phyloP scores from a whole-genome alignment of 129 eudicot species.

The Chrysanthemum seticuspe region DNA sequence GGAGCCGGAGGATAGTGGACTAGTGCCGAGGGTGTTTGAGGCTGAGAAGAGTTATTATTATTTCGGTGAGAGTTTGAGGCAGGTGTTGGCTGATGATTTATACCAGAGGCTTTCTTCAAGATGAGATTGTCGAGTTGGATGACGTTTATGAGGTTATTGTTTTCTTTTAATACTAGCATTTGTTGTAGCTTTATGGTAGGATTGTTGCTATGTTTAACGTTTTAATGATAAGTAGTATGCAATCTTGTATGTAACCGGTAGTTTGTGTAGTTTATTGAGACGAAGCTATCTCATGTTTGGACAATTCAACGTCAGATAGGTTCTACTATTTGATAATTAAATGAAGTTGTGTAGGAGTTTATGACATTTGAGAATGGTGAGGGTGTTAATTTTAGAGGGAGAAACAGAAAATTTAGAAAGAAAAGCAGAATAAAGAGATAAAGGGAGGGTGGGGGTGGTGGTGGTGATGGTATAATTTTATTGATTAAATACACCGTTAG shows the following conservation, averaged over 20 bases:
- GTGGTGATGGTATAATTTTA: too few relatives aligned
- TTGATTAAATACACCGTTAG: too few relatives aligned
- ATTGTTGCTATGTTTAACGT: constrained; percentile 23
- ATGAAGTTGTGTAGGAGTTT: too few relatives aligned
- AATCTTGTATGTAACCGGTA: constrained; percentile 20
- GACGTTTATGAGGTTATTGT: constrained; percentile 14
- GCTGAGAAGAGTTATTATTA: constrained; percentile 71
- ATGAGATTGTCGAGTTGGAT: constrained; percentile 34
- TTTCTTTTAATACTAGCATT: background rate
- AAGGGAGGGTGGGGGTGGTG: too few relatives aligned
- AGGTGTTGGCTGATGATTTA: constrained; percentile 90
- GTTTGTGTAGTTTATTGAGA: constrained; percentile 30
- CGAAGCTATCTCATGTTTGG: constrained; percentile 19
- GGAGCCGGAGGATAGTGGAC: constrained; percentile 87
- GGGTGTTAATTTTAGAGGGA: too few relatives aligned
- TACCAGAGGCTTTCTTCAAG: constrained; percentile 88
- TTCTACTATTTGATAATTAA: too few relatives aligned
- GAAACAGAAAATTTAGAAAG: too few relatives aligned
- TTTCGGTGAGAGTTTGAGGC: constrained; percentile 86
- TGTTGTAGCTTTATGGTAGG: constrained; percentile 41
- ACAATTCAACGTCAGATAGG: constrained; percentile 6
- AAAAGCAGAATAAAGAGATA: too few relatives aligned
- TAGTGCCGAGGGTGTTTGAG: constrained; percentile 68
- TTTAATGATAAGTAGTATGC: constrained; percentile 27
- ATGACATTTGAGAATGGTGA: too few relatives aligned